phyloP scores from a whole-genome alignment of 2,329 filamentous ascomycete species.

The Mollisia scopiformis region DNA sequence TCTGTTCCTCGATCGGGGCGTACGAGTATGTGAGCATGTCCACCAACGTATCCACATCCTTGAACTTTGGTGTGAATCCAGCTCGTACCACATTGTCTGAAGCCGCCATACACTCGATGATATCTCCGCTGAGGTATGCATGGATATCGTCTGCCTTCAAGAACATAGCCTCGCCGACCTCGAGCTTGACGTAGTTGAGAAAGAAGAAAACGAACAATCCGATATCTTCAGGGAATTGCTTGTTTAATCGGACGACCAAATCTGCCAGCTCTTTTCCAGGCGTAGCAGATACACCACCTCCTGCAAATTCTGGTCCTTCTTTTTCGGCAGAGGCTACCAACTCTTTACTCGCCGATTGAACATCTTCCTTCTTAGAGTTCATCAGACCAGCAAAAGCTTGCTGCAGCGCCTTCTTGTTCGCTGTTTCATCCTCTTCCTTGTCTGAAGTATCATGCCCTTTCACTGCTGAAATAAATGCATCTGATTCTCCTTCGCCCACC shows the following conservation, averaged over 20 bases:
- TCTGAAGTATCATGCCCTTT: constrained; percentile 54
- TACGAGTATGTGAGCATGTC: constrained; percentile 94
- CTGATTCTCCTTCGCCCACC: constrained; percentile 66
- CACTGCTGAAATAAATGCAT: constrained; percentile 55
- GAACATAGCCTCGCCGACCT: constrained; percentile 93
- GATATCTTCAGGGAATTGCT: constrained; percentile 86
- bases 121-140: constrained; percentile 90
- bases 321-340: constrained; percentile 72
- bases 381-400: constrained; percentile 79
- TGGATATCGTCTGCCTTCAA: constrained; percentile 96
- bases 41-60: constrained; percentile 88
- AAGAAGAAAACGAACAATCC: constrained; percentile 96
- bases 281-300: constrained; percentile 68
- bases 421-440: constrained; percentile 44
- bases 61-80: constrained; percentile 98
- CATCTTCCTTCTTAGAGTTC: constrained; percentile 69
- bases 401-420: constrained; percentile 80
- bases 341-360: constrained; percentile 66
- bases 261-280: constrained; percentile 72
- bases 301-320: constrained; percentile 75
- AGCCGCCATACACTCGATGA: constrained; percentile 98
- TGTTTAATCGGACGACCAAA: constrained; percentile 76
- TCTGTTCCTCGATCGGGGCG: constrained; percentile 91
- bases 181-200: constrained; percentile 89
- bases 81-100: constrained; percentile 99